phyloP scores from a whole-genome alignment of 768 basidiomycete species.

The Pisolithus tinctorius region DNA sequence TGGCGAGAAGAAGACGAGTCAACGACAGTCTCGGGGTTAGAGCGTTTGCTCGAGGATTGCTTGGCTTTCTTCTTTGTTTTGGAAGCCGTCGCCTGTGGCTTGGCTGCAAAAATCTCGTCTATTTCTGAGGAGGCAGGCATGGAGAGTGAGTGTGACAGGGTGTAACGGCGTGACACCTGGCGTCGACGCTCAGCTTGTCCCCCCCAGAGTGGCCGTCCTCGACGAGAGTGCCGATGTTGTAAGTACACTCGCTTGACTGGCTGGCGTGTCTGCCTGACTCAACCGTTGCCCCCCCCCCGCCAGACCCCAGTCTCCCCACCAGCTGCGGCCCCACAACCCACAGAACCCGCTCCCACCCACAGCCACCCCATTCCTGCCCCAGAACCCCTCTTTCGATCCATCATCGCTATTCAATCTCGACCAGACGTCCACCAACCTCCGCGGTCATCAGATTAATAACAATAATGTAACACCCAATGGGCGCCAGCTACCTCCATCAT shows the following conservation, averaged over 20 bases:
- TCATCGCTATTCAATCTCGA: slow-evolving; percentile 50
- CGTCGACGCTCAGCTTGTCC: too few relatives aligned
- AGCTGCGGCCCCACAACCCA: slow-evolving; percentile 18
- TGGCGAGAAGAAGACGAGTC: slow-evolving; percentile 47
- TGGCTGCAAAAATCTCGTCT: slow-evolving; percentile 74
- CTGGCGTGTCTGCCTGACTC: neutral
- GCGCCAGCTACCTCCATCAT: slow-evolving; percentile 42
- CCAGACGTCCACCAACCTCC: slow-evolving; percentile 64
- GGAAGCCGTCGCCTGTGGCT: slow-evolving; percentile 29
- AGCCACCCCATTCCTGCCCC: slow-evolving; percentile 11
- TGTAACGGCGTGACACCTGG: too few relatives aligned
- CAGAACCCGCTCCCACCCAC: slow-evolving; percentile 12
- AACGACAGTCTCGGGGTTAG: slow-evolving; percentile 52
- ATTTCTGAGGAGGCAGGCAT: slow-evolving; percentile 72
- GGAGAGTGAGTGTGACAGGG: neutral
- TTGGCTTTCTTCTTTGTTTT: slow-evolving; percentile 39
- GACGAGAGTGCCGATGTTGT: slow-evolving; percentile 25
- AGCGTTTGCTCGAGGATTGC: slow-evolving; percentile 21
- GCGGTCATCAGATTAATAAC: slow-evolving; percentile 46
- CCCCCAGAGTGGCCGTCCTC: slow-evolving; percentile 2
- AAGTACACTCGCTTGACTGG: slow-evolving; percentile 9
- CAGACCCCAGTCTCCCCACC: slow-evolving; percentile 38
- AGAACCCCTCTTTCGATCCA: slow-evolving; percentile 26
- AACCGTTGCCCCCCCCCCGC: neutral
- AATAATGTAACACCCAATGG: slow-evolving; percentile 32